Conservation (phyloP, 768 basidiomycete genomes). For the Podaxis sp. region DNA sequence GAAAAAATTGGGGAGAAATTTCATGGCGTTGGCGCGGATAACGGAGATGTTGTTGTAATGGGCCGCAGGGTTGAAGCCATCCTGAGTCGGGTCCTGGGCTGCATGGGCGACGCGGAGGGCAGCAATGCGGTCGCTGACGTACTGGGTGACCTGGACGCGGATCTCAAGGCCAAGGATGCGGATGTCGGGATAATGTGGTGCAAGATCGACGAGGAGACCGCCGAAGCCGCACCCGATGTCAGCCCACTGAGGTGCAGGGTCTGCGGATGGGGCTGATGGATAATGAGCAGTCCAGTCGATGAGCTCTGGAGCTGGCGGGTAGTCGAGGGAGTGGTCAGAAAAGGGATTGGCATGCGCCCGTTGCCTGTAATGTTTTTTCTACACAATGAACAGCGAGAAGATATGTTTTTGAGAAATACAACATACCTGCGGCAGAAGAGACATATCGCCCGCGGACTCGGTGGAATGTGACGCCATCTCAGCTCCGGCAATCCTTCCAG, state of each 20-base stretch:
- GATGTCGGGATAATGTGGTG: constrained; percentile 86
- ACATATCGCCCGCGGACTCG: background rate
- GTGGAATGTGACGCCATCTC: too few species aligned
- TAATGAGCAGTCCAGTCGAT: constrained; percentile 87
- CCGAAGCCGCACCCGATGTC: constrained; percentile 99
- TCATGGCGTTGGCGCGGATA: constrained; percentile 97
- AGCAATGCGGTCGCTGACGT: constrained; percentile 89
- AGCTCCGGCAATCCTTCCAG: background rate
- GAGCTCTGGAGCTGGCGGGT: constrained; percentile 70
- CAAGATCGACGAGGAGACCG: constrained; percentile 84
- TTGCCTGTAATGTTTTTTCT: constrained; percentile 86
- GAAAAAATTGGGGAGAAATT: constrained; percentile 97
- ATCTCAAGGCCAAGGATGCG: constrained; percentile 98
- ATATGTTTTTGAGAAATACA: background rate
- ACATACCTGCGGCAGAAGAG: constrained; percentile 50
- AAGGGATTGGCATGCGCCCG: constrained; percentile 86
- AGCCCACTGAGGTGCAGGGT: constrained; percentile 56
- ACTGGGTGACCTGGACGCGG: constrained; percentile 92
- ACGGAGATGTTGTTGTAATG: constrained; percentile 89
- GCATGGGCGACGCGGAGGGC: constrained; percentile 76
- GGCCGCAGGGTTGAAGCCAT: constrained; percentile 23
- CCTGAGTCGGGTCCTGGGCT: constrained; percentile 20
- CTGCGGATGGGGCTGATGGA: constrained; percentile 35
- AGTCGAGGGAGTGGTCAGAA: constrained; percentile 85
- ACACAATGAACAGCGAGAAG: constrained; percentile 4